Conservation (phyloP, 257 asterid genomes). For the Eucommia ulmoides region DNA sequence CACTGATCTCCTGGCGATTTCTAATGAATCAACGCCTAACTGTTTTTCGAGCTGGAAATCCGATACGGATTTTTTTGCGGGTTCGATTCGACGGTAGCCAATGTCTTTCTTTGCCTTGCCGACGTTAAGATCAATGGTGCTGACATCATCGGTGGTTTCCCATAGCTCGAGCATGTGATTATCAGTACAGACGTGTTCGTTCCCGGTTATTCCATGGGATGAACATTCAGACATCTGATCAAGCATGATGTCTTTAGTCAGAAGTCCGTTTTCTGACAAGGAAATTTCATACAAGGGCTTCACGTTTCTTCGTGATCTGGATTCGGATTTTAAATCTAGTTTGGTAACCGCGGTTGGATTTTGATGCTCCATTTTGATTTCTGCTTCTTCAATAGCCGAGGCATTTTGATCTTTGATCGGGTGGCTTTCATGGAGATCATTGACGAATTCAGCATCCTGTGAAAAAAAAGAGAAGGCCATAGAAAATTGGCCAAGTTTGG, state of each 20-base stretch:
- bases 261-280: constrained; percentile 48
- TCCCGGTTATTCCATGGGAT: constrained; percentile 40
- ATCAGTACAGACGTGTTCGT: constrained; percentile 37
- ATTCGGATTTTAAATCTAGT: constrained; percentile 33
- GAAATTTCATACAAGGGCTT: constrained; percentile 47
- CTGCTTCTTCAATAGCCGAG: background rate
- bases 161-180: constrained; percentile 32
- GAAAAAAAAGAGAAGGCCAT: background rate
- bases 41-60: constrained; percentile 32
- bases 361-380: background rate
- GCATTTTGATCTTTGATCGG: background rate
- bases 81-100: constrained; percentile 29
- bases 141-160: constrained; percentile 20
- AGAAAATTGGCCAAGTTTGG: background rate
- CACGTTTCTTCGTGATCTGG: constrained; percentile 31
- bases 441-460: constrained; percentile 30
- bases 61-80: constrained; percentile 38
- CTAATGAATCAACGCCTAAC: constrained; percentile 45
- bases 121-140: constrained; percentile 19
- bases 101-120: constrained; percentile 15
- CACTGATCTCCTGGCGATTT: constrained; percentile 38
- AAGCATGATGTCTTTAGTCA: constrained; percentile 87
- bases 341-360: background rate
- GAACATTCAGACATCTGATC: constrained; percentile 83
- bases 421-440: background rate